These are phyloP conservation scores for Sonneratia alba DNA, from an alignment of 345 rosid species.

Conservation along the genomic window DNA sequence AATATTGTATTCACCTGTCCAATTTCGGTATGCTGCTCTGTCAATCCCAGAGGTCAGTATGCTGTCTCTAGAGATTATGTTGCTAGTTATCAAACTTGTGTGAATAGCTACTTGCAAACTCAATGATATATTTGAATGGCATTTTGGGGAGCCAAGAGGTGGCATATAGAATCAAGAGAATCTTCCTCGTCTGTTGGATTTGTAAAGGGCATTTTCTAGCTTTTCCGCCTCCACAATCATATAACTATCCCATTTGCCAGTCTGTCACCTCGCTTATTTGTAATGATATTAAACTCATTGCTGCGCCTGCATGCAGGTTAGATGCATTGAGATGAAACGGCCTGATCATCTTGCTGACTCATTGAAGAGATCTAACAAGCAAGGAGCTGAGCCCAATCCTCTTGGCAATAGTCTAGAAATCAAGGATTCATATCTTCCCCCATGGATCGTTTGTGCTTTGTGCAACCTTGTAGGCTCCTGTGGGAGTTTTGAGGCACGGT, in stretches of 20 bases:
- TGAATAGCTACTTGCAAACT: neutral
- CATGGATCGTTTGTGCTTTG: slow-evolving; percentile 72
- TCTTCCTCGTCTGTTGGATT: neutral
- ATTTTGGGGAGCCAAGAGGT: neutral
- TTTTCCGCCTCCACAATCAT: neutral
- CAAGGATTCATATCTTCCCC: slow-evolving; percentile 55
- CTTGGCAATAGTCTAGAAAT: slow-evolving; percentile 54
- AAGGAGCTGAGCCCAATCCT: slow-evolving; percentile 15
- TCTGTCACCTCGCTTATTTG: neutral
- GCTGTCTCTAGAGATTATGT: neutral
- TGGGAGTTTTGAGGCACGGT: slow-evolving; percentile 80
- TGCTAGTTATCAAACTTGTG: neutral
- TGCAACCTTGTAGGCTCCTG: slow-evolving; percentile 45
- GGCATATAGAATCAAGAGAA: neutral
- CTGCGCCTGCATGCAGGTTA: slow-evolving; percentile 44
- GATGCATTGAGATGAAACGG: slow-evolving; percentile 54
- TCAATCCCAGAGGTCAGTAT: slow-evolving; percentile 76
- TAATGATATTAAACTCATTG: neutral
- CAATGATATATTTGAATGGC: neutral
- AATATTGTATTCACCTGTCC: slow-evolving; percentile 61
- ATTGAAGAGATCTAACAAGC: slow-evolving; percentile 13
- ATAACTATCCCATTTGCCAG: neutral
- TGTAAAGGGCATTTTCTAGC: neutral
- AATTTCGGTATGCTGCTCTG: slow-evolving; percentile 71
- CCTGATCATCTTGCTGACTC: slow-evolving; percentile 25